These are phyloP conservation scores for Geotrichum australiense DNA, from an alignment of 1,139 yeast species.

Conservation along the genomic window DNA sequence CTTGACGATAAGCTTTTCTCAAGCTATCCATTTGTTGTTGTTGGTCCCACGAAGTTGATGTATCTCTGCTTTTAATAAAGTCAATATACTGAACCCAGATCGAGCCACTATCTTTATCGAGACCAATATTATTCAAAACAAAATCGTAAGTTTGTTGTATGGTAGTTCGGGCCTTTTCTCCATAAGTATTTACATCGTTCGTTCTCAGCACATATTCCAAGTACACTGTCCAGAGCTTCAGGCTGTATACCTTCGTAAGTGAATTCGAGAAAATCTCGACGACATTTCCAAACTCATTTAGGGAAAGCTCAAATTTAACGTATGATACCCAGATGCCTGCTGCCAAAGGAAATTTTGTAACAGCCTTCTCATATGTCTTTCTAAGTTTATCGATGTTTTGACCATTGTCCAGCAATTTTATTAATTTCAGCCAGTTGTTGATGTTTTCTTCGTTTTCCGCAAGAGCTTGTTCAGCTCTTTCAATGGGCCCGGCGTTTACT, in stretches of 20 bases:
- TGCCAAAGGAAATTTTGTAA: slow-evolving; percentile 55
- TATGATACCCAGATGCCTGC: slow-evolving; percentile 65
- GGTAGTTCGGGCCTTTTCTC: slow-evolving; percentile 70
- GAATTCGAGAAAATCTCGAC: slow-evolving; percentile 59
- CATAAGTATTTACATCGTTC: slow-evolving; percentile 66
- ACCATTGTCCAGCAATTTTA: slow-evolving; percentile 37
- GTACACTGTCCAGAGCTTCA: slow-evolving; percentile 67
- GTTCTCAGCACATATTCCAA: slow-evolving; percentile 72
- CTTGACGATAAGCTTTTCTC: slow-evolving; percentile 65
- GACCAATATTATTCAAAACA: slow-evolving; percentile 70
- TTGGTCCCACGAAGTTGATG: slow-evolving; percentile 77
- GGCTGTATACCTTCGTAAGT: slow-evolving; percentile 51
- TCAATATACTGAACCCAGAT: slow-evolving; percentile 80
- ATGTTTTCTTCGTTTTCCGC: background rate
- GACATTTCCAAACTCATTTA: slow-evolving; percentile 63
- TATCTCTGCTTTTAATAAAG: slow-evolving; percentile 74
- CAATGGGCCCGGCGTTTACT: background rate
- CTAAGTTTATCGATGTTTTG: slow-evolving; percentile 53
- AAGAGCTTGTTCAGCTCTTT: background rate
- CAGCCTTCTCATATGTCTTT: slow-evolving; percentile 52
- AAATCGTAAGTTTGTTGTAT: slow-evolving; percentile 81
- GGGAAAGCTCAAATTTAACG: slow-evolving; percentile 57
- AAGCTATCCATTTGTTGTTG: slow-evolving; percentile 75
- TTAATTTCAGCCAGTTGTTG: slow-evolving; percentile 17
- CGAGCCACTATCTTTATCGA: slow-evolving; percentile 63